Conservation (phyloP, 164 flowering plant genomes). For the Echeveria elegans region DNA sequence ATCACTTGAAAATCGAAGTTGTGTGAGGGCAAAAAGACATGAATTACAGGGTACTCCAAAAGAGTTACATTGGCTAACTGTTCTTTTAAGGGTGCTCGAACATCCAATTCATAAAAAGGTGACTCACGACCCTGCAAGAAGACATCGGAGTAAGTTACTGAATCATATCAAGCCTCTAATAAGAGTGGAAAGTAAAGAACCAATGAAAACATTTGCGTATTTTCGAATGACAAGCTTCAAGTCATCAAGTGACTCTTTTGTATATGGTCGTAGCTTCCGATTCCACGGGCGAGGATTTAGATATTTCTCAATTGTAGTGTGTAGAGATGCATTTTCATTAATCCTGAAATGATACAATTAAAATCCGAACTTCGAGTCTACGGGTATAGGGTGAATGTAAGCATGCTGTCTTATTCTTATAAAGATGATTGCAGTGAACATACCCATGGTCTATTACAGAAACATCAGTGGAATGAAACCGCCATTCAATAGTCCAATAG, state of each 20-base stretch:
- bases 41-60: conserved; percentile 71
- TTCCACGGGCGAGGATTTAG: conserved; percentile 64
- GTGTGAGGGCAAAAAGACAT: conserved; percentile 64
- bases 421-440: conserved; percentile 13
- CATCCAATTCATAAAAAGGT: conserved; percentile 50
- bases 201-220: conserved; percentile 49
- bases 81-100: conserved; percentile 34
- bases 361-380: background rate
- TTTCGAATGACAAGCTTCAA: conserved; percentile 63
- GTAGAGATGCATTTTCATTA: conserved; percentile 39
- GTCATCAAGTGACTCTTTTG: conserved; percentile 37
- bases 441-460: conserved; percentile 66
- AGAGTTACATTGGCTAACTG: conserved; percentile 44
- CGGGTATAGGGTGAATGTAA: background rate
- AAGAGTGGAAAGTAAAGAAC: too few species aligned
- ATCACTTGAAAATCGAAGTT: conserved; percentile 46
- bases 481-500: conserved; percentile 89
- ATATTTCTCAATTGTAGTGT: conserved; percentile 58
- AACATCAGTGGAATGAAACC: conserved; percentile 70
- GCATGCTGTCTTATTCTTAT: background rate
- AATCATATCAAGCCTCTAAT: background rate
- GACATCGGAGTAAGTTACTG: background rate
- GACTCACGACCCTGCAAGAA: conserved; percentile 54
- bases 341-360: conserved; percentile 35
- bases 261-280: conserved; percentile 48